phyloP scores from a whole-genome alignment of 345 rosid species.

The Cardamine chenopodiifolia region DNA sequence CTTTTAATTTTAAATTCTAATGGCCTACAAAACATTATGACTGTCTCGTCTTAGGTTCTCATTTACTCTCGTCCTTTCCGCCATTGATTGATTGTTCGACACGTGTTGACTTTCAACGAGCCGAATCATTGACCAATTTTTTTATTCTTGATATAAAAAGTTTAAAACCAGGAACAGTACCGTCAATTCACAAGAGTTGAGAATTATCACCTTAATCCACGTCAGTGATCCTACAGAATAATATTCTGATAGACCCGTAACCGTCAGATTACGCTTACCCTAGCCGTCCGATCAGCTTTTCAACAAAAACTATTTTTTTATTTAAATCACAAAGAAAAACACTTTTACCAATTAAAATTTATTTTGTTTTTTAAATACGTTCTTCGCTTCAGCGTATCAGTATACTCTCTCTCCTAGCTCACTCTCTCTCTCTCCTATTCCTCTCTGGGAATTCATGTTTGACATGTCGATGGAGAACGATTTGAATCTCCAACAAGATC shows the following conservation, averaged over 20 bases:
- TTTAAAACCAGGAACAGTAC: slow-evolving; percentile 7
- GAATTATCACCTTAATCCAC: slow-evolving; percentile 20
- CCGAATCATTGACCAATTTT: background rate
- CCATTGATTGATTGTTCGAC: background rate
- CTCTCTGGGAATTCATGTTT: slow-evolving; percentile 8
- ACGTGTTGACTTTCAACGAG: background rate
- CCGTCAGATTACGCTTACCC: slow-evolving; percentile 43
- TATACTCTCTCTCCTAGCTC: background rate
- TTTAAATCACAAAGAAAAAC: slow-evolving; percentile 19
- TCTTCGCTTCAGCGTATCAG: slow-evolving; percentile 31
- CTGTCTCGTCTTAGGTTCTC: slow-evolving; percentile 6
- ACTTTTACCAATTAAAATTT: background rate
- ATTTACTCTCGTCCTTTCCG: background rate
- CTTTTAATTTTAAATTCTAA: too few relatives aligned
- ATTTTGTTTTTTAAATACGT: background rate
- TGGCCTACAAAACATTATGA: background rate
- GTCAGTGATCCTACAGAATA: slow-evolving; percentile 43
- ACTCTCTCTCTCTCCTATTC: slow-evolving; percentile 1
- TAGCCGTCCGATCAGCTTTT: slow-evolving; percentile 45
- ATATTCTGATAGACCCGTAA: background rate
- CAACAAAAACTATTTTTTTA: background rate
- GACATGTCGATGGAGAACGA: slow-evolving; percentile 33
- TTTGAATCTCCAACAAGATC: background rate
- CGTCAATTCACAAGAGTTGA: background rate
- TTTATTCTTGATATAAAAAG: background rate